Base-by-base conservation (phyloP, 257 asterid genomes). In the Ehretia macrophylla region DNA sequence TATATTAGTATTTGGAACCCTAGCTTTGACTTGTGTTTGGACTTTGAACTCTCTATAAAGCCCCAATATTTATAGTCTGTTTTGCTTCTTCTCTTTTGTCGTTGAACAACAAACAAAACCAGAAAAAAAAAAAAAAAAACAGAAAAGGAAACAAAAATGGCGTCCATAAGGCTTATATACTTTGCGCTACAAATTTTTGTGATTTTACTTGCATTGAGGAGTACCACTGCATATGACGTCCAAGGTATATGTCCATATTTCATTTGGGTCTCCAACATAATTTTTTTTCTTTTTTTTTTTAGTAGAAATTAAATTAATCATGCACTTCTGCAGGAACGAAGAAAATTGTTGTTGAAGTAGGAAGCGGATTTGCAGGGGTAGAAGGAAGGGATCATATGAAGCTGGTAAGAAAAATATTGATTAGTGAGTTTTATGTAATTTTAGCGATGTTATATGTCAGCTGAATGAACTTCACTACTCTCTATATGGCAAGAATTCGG, bases 21-120 rank as follows among this genome's bases (percentile, higher is more conserved):
- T 49, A 78, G 71, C 75, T 76, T 85, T 83, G 90, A 83, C 90
- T 82, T 74, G 70, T 66, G 65, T 72, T 68, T 67, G 59, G 70
- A 76, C 72, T 69, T 71, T 64, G 60, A 62, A 71, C 58, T 56
- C 68, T 67, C 63, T 72, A 66, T 76, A 80, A 62, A 76, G 45
- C 63, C 52, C 19, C 49, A 12, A 1, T 1, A 53, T 18, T 46
- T 48, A 17, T 66, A 0, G 4, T 18, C 27, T 54, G 64, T 71
- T 60, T 55, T 58, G 66, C 55, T 32, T 44, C 55, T 44, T 40
- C 64, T 54, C 64, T 17, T 54, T 64, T 35, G 50, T 67, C 46
- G 37, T 64, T 72, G 32, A 61, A 22, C 45, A 32, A 48, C 32
- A 27, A 37, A 3, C 16, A 22, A n/a, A 54, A 48, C n/a, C 27